phyloP scores from a whole-genome alignment of 2,329 filamentous ascomycete species.

The Pseudocercospora pini-densiflorae region DNA sequence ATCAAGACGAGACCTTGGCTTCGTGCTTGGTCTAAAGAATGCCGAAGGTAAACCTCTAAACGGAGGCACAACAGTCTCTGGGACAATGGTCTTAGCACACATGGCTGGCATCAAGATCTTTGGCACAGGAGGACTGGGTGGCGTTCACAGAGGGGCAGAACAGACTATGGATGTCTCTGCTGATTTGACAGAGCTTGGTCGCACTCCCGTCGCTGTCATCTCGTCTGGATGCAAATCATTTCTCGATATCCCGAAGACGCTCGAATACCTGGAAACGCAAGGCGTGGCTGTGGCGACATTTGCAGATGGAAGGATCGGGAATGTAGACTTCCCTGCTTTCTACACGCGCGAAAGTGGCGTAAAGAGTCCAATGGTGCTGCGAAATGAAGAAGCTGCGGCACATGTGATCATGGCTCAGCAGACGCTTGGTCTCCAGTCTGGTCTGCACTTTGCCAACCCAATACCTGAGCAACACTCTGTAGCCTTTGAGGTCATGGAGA shows the following conservation, averaged over 20 bases:
- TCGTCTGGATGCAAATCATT: conserved; percentile 96
- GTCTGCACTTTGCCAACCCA: conserved; percentile 87
- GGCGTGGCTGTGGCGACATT: conserved; percentile 88
- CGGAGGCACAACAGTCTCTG: conserved; percentile 91
- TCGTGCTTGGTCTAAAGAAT: conserved; percentile 75
- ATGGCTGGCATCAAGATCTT: conserved; percentile 90
- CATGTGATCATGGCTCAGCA: conserved; percentile 85
- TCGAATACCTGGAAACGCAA: conserved; percentile 77
- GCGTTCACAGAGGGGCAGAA: conserved; percentile 89
- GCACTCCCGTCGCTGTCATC: conserved; percentile 85
- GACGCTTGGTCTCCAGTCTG: conserved; percentile 72
- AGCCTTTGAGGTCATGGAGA: conserved; percentile 71
- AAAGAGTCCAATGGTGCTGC: conserved; percentile 75
- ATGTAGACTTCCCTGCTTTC: conserved; percentile 88
- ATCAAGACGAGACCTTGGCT: conserved; percentile 84
- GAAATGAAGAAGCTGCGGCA: conserved; percentile 80
- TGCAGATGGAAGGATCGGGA: conserved; percentile 73
- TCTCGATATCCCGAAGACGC: conserved; percentile 84
- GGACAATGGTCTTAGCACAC: conserved; percentile 87
- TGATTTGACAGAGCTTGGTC: conserved; percentile 89
- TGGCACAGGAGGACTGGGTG: conserved; percentile 91
- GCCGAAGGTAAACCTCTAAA: conserved; percentile 70
- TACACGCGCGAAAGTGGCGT: conserved; percentile 87
- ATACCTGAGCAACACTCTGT: conserved; percentile 74
- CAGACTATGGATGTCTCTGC: conserved; percentile 91